Evolutionary conservation across 257 asterid genomes (phyloP), one percentile per base, ranked within the genome.

Genomic region (Solanum chilense): DNA sequence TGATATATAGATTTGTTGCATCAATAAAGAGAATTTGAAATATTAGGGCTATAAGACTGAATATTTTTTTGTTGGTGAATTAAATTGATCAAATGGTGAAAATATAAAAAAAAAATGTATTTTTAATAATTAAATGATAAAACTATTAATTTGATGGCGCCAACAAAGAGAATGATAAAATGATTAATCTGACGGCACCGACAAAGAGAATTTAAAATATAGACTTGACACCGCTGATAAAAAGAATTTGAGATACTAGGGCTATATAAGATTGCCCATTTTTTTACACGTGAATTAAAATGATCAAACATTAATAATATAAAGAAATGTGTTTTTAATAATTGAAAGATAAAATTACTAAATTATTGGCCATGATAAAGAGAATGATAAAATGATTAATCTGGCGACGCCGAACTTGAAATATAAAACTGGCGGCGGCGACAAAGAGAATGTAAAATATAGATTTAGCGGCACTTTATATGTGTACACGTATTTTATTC

Each of bases 351-450:
- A 1, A 52, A 52, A 52, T 6, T 16, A 52, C 18, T 52, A 52
- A 52, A 6, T 52, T 52, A 9, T 9, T 16, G 4, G 62, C 4
- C 10, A 2, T 8, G 23, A 52, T 23, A 52, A 52, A 52, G 62
- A 52, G 10, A 52, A 52, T 8, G 1, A 52, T 52, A 52, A 52
- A 52, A 16, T 52, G 62, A 52, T 52, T 52, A 52, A 16, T 52
- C 2, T 16, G 3, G 60, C 0, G 23, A 52, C 4, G 0, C 9
- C 9, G 2, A 52, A 52, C 16, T 52, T 16, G 23, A 6, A 52
- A 16, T 52, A 52, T 52, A 27, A 3, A 66, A 0, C 25, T 25
- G 9, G 0, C 1, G 3, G 2, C 0, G 5, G 10, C 2, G 7
- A 60, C 6, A 60, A 23, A 60, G 64, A 58, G 7, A 9, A 60